Percentiles rank a stretch among this genome's conserved stretches.
Evolutionary conservation across 2,329 filamentous ascomycete genomes (phyloP).

Genomic region (Zarea fungicola): DNA sequence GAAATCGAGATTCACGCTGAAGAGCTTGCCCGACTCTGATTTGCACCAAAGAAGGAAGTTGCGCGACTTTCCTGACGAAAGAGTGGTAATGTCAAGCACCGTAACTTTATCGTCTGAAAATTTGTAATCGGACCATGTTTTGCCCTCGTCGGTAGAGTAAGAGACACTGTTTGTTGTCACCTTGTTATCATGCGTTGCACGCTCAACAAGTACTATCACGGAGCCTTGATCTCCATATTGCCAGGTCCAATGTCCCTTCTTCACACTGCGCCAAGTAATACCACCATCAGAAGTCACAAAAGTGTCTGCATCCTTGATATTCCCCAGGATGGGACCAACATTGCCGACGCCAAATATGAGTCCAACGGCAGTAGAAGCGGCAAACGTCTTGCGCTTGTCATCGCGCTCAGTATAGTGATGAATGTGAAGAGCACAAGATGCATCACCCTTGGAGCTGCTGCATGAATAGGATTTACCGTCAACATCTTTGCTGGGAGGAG

Average conservation of each 20-base stretch:
- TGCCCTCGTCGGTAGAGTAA: constrained; percentile 78
- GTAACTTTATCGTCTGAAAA: constrained; percentile 69
- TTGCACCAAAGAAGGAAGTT: constrained; percentile 90
- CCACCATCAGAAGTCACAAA: constrained; percentile 93
- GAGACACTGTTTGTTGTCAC: constrained; percentile 64
- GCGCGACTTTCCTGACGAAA: constrained; percentile 81
- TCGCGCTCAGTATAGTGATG: constrained; percentile 91
- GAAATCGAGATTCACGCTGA: constrained; percentile 85
- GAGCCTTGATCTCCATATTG: constrained; percentile 94
- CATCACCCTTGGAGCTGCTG: constrained; percentile 49
- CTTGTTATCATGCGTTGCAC: constrained; percentile 60
- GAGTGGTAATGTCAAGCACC: constrained; percentile 77
- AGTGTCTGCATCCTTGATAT: constrained; percentile 71
- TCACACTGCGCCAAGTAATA: constrained; percentile 77
- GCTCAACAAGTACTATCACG: constrained; percentile 80
- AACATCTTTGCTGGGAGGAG: constrained; percentile 64
- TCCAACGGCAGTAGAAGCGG: constrained; percentile 80
- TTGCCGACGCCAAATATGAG: constrained; percentile 90
- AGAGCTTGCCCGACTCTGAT: constrained; percentile 48
- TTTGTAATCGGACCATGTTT: constrained; percentile 68
- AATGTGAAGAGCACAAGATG: constrained; percentile 80
- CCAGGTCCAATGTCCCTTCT: constrained; percentile 87
- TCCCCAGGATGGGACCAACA: constrained; percentile 65
- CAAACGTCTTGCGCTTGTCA: constrained; percentile 80
- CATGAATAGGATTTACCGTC: constrained; percentile 71